These are phyloP conservation scores for Agroathelia rolfsii DNA, from an alignment of 1,284 basidiomycete species.

Conservation along the genomic window DNA sequence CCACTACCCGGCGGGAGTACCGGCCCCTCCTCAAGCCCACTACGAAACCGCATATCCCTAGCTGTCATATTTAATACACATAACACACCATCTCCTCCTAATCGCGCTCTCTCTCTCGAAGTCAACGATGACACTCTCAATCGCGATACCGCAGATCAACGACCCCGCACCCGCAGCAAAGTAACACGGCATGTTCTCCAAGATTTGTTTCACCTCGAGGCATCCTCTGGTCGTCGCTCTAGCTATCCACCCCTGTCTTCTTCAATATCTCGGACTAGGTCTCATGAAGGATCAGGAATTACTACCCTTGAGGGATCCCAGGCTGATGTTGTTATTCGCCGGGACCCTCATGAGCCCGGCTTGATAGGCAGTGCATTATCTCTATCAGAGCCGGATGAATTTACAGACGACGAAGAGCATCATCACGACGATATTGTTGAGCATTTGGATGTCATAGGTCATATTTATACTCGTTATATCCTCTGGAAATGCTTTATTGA, in stretches of 20 bases:
- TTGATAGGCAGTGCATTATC: slow-evolving; percentile 36
- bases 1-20: not conserved
- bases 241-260: too few species aligned
- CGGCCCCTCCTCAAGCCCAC: not conserved
- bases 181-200: not conserved
- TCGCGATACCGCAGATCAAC: too few species aligned
- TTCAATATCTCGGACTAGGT: not conserved
- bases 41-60: slow-evolving; percentile 16
- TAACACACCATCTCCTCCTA: not conserved
- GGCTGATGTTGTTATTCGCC: slow-evolving; percentile 21
- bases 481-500: slow-evolving; percentile 4
- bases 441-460: slow-evolving; percentile 70
- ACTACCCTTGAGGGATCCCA: slow-evolving; percentile 22
- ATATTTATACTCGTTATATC: slow-evolving; percentile 1
- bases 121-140: too few species aligned
- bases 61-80: not conserved
- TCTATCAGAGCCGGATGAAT: slow-evolving; percentile 16
- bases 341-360: slow-evolving; percentile 20
- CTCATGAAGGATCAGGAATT: slow-evolving; percentile 6
- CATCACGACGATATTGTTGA: slow-evolving; percentile 70
- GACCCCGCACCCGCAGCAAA: too few species aligned
- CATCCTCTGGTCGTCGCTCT: too few species aligned
- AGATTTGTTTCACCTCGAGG: not conserved
- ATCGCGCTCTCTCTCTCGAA: not conserved
- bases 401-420: slow-evolving; percentile 25